Evolutionary conservation across 805 yeast genomes (phyloP).

Genomic region (Ogataea kodamae): DNA sequence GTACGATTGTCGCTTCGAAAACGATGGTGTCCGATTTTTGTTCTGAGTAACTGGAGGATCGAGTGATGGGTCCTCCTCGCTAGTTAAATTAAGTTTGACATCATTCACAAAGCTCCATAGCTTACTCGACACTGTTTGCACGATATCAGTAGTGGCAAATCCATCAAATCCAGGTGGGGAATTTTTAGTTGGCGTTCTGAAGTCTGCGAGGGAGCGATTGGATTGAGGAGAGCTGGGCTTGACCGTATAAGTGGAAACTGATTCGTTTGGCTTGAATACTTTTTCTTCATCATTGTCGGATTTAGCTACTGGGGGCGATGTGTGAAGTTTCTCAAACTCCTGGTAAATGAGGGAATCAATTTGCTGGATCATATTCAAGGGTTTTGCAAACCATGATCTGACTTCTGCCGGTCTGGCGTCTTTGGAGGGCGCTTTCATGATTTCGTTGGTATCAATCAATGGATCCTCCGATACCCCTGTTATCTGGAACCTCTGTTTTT

Average conservation of each 20-base stretch:
- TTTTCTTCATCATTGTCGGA: background rate
- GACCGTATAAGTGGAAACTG: too few relatives aligned
- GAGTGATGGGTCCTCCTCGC: constrained; percentile 15
- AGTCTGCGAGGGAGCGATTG: too few relatives aligned
- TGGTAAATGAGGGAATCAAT: constrained; percentile 63
- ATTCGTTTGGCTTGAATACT: too few relatives aligned
- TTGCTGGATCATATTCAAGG: constrained; percentile 60
- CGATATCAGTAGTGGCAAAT: constrained; percentile 31
- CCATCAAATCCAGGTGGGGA: too few relatives aligned
- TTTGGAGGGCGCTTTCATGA: too few relatives aligned
- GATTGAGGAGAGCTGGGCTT: too few relatives aligned
- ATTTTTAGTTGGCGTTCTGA: background rate
- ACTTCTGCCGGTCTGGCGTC: constrained; percentile 1
- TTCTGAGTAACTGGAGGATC: constrained; percentile 14
- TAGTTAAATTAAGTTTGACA: constrained; percentile 35
- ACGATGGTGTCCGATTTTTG: constrained; percentile 27
- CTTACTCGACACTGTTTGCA: constrained; percentile 39
- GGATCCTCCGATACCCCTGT: constrained; percentile 22
- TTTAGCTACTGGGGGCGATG: constrained; percentile 9
- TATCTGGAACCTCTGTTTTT: constrained; percentile 14
- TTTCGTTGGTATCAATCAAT: constrained; percentile 6
- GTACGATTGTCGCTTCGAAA: constrained; percentile 29
- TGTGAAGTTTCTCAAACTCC: constrained; percentile 55
- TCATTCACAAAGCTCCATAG: constrained; percentile 52
- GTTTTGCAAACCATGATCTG: constrained; percentile 43